Conservation (phyloP, 129 eudicot species). For the Erigeron canadensis region DNA sequence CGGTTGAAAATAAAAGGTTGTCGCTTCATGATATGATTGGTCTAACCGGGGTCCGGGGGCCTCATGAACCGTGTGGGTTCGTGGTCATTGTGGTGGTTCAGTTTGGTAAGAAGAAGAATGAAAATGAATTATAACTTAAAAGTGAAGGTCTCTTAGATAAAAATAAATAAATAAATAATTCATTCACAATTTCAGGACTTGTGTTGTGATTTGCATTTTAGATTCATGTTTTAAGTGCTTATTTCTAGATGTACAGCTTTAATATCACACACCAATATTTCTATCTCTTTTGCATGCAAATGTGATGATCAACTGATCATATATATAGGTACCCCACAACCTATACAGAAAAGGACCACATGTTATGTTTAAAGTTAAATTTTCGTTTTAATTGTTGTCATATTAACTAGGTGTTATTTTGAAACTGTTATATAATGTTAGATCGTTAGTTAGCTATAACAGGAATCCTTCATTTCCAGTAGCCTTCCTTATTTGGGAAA, state of each 20-base stretch:
- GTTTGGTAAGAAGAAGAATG: background rate
- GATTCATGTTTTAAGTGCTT: slow-evolving; percentile 19
- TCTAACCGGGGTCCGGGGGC: background rate
- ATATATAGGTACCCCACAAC: slow-evolving; percentile 18
- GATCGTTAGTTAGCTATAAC: slow-evolving; percentile 2
- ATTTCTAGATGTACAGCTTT: slow-evolving; percentile 12
- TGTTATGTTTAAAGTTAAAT: background rate
- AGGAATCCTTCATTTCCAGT: background rate
- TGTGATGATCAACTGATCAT: slow-evolving; percentile 29
- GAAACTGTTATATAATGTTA: background rate
- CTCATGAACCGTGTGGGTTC: background rate
- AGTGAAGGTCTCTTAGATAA: background rate
- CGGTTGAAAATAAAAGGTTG: background rate
- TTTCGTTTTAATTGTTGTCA: background rate
- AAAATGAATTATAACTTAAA: slow-evolving; percentile 13
- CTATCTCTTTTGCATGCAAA: slow-evolving; percentile 33
- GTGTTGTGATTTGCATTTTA: slow-evolving; percentile 1
- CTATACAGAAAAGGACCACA: slow-evolving; percentile 13
- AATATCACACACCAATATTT: slow-evolving; percentile 21
- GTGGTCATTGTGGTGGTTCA: background rate
- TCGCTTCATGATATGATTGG: slow-evolving; percentile 8
- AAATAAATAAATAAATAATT: background rate
- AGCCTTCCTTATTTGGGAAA: background rate
- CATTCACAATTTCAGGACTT: slow-evolving; percentile 2
- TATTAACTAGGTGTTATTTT: background rate